Base-by-base conservation (phyloP, 176 grass and related monocot species). In the Cocos nucifera region DNA sequence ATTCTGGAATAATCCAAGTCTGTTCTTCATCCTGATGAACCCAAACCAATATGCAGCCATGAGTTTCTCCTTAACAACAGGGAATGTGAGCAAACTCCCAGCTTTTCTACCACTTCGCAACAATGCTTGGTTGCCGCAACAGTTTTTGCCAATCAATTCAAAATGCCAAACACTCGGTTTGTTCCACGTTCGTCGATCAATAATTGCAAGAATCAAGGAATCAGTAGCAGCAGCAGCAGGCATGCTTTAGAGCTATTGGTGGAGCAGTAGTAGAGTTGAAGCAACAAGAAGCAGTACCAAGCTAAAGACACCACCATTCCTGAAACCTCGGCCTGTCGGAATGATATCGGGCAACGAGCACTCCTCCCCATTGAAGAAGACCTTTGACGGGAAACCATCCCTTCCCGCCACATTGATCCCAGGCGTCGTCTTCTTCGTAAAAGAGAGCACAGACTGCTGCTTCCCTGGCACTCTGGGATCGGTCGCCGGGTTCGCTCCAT, bases 391-490 rank as follows among this genome's bases (percentile, higher is more conserved):
- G 35, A 44, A 44, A 44, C 35, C 35, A 44, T 12, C 35, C 10
- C 35, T 9, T 44, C 9, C 35, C 3, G 10, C 53, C 22, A 15
- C 19, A 55, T 67, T 26, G 17, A 54, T 1, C 26, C 3, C 51
- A 51, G 49, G 29, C 50, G 12, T 24, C 9, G 12, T 14, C 18
- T 25, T 12, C 10, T 22, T 57, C 55, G 20, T 22, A 14, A 20
- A 79, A 17, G 50, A 55, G 54, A 73, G 60, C 59, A 72, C 39
- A 4, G 26, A 57, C 82, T 83, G 78, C 72, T 76, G 71, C 76
- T 90, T 96, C 14, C 92, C 92, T 0, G 92, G 86, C 60, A 87
- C 86, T 53, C 85, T 81, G 65, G 88, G 88, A 48, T 86, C 82
- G 0, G 66, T 44, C 50, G 17, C 72, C 75, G 26, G 73, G 35